A percentile compares a stretch with the other conserved stretches of the same genome.
Evolutionary conservation across 768 basidiomycete genomes (phyloP).

Genomic region (Naganishia randhawae): DNA sequence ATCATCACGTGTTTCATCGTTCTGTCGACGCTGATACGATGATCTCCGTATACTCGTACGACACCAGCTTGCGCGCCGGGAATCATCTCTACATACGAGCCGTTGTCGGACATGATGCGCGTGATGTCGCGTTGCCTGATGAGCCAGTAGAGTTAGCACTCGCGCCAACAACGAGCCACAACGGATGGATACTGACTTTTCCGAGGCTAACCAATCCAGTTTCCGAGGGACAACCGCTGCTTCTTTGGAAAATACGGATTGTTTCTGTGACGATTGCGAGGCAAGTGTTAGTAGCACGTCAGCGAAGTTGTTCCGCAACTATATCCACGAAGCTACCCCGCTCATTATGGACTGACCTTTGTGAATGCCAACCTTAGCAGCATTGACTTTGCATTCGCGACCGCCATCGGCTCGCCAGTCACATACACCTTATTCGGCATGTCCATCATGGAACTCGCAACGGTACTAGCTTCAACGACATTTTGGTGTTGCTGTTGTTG

Average conservation of each 20-base stretch:
- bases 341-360: constrained; percentile 61
- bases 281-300: neutral
- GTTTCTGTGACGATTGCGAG: constrained; percentile 61
- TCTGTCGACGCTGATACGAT: constrained; percentile 86
- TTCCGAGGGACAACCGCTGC: constrained; percentile 93
- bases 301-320: neutral
- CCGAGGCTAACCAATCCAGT: constrained; percentile 97
- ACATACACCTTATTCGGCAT: constrained; percentile 85
- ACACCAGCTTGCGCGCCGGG: constrained; percentile 86
- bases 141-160: neutral
- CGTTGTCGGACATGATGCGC: constrained; percentile 90
- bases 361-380: constrained; percentile 76
- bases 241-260: constrained; percentile 83
- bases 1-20: constrained; percentile 92
- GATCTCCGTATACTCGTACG: constrained; percentile 90
- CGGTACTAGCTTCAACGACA: constrained; percentile 32
- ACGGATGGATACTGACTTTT: constrained; percentile 47
- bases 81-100: constrained; percentile 90
- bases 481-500: neutral
- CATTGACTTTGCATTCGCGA: constrained; percentile 93
- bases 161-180: neutral
- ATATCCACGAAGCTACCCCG: too few relatives aligned
- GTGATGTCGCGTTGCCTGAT: constrained; percentile 83
- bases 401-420: constrained; percentile 94
- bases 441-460: constrained; percentile 49